A percentile compares a stretch with the other conserved stretches of the same genome.
These are phyloP conservation scores for Pseudogymnoascus sp. DNA, from an alignment of 2,329 filamentous ascomycete species.

Conservation along the genomic window DNA sequence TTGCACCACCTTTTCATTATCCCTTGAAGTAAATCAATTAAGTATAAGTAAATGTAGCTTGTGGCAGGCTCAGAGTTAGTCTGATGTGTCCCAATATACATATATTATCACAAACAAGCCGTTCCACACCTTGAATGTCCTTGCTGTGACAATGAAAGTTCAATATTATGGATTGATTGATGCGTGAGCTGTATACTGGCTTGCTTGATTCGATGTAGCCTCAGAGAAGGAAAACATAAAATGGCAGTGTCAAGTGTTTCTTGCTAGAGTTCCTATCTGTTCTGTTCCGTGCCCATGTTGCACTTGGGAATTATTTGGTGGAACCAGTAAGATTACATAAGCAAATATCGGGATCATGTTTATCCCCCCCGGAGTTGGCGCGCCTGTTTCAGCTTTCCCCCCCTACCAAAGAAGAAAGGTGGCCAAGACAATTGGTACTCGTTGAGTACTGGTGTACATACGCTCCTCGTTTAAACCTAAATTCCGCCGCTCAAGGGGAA, in stretches of 20 bases:
- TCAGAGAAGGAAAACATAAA: background rate
- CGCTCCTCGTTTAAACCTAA: constrained; percentile 6
- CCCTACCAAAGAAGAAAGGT: constrained; percentile 6
- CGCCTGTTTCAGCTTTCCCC: constrained; percentile 4
- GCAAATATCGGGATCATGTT: background rate
- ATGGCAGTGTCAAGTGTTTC: background rate
- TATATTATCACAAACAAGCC: background rate
- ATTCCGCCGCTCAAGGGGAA: constrained; percentile 5
- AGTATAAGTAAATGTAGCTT: background rate
- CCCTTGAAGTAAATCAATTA: background rate
- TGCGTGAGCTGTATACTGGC: background rate
- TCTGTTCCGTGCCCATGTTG: background rate
- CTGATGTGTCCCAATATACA: background rate
- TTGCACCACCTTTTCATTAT: background rate
- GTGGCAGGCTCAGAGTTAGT: background rate
- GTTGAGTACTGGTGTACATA: constrained; percentile 1
- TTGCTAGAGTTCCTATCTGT: background rate
- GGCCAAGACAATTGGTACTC: background rate
- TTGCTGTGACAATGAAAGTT: background rate
- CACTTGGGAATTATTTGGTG: background rate
- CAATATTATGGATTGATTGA: background rate
- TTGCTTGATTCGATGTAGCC: background rate
- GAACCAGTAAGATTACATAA: background rate
- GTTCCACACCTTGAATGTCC: background rate
- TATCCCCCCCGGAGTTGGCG: background rate